Conservation (phyloP, 2,329 filamentous ascomycete genomes). For the Cytospora piceae region DNA sequence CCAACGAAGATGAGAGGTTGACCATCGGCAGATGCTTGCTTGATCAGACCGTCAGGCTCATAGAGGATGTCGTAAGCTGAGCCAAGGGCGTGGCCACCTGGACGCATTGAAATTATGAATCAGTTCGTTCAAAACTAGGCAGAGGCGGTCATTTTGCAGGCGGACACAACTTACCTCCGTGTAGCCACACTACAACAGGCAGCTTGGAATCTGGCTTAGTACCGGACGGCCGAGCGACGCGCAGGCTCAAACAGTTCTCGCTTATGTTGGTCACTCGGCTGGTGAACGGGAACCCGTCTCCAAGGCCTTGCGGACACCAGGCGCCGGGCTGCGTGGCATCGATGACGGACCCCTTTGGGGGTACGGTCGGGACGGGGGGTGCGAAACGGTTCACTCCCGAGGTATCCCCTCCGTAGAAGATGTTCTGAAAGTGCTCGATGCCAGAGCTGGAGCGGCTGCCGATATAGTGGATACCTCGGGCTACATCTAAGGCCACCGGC, state of each 20-base stretch:
- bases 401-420: slow-evolving; percentile 40
- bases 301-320: slow-evolving; percentile 38
- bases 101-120: background rate
- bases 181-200: slow-evolving; percentile 35
- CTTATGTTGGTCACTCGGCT: slow-evolving; percentile 34
- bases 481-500: slow-evolving; percentile 14
- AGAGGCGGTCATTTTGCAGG: background rate
- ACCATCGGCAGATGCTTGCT: slow-evolving; percentile 31
- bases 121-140: background rate
- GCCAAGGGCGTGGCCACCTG: slow-evolving; percentile 35
- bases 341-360: slow-evolving; percentile 33
- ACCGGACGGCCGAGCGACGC: slow-evolving; percentile 33
- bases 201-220: slow-evolving; percentile 28
- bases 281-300: slow-evolving; percentile 34
- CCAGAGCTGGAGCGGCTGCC: slow-evolving; percentile 33
- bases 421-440: slow-evolving; percentile 40
- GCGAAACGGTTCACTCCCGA: slow-evolving; percentile 39
- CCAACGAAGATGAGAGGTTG: slow-evolving; percentile 34
- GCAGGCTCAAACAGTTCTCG: slow-evolving; percentile 36
- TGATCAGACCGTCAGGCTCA: slow-evolving; percentile 34
- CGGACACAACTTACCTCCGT: slow-evolving; percentile 32
- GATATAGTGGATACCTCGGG: slow-evolving; percentile 34
- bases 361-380: slow-evolving; percentile 35
- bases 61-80: slow-evolving; percentile 34
- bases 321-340: slow-evolving; percentile 37